Conservation (phyloP, 1,139 yeast genomes). For the Taphrina populina region DNA sequence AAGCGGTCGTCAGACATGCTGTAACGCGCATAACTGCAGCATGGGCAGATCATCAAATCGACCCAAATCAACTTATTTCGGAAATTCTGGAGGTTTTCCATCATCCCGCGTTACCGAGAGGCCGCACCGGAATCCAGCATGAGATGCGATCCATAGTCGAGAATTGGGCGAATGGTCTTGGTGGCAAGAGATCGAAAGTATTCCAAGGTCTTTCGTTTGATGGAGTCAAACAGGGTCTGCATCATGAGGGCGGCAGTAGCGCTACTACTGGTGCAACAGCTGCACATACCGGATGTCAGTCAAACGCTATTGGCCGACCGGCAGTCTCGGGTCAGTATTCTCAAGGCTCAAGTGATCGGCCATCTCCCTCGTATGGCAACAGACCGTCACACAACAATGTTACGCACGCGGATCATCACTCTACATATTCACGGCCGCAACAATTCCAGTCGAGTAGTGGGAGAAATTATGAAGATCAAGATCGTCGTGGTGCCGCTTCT, state of each 20-base stretch:
- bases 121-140: constrained; percentile 38
- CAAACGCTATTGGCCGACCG: no score
- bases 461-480: no score
- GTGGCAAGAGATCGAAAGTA: constrained; percentile 33
- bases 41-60: constrained; percentile 39
- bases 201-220: constrained; percentile 39
- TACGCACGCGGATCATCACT: no score
- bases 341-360: no score
- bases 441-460: no score
- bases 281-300: no score
- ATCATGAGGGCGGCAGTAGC: constrained; percentile 35
- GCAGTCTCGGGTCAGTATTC: no score
- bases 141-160: constrained; percentile 39
- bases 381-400: no score
- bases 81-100: constrained; percentile 41
- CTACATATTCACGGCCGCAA: no score
- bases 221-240: constrained; percentile 40
- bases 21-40: constrained; percentile 51
- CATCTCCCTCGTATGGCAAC: no score
- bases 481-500: no score
- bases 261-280: constrained; percentile 16
- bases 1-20: constrained; percentile 54
- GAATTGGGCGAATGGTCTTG: constrained; percentile 39
- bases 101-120: constrained; percentile 40
- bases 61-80: constrained; percentile 36